Evolutionary conservation across 106 monocot species (phyloP).

Genomic region (Gastrodia elata): DNA sequence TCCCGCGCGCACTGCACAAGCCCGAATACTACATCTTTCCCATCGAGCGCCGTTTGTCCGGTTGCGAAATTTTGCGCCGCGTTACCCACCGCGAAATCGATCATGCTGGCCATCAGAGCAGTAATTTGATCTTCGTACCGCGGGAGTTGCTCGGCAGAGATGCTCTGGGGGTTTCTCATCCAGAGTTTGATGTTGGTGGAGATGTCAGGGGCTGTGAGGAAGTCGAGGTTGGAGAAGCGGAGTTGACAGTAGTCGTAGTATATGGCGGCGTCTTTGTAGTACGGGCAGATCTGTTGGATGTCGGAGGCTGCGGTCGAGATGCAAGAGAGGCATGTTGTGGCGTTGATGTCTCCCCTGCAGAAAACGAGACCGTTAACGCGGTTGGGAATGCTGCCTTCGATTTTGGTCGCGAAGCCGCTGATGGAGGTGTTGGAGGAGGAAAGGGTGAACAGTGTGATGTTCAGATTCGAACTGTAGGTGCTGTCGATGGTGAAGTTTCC

Average conservation of each 20-base stretch:
- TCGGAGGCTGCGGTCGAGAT: slow-evolving; percentile 10
- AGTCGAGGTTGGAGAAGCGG: slow-evolving; percentile 23
- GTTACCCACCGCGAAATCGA: not conserved
- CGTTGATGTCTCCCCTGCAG: slow-evolving; percentile 32
- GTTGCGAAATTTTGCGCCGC: slow-evolving; percentile 9
- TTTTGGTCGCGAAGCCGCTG: not conserved
- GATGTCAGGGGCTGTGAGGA: slow-evolving; percentile 5
- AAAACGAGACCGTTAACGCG: slow-evolving; percentile 25
- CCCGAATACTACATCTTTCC: slow-evolving; percentile 10
- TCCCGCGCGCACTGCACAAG: slow-evolving; percentile 33
- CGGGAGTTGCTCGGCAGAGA: not conserved
- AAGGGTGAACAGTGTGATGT: not conserved
- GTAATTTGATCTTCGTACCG: slow-evolving; percentile 2
- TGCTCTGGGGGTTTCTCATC: not conserved
- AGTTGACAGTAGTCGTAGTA: slow-evolving; percentile 34
- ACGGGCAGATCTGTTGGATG: slow-evolving; percentile 9
- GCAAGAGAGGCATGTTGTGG: slow-evolving; percentile 20
- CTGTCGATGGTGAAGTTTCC: slow-evolving; percentile 3
- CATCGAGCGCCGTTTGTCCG: slow-evolving; percentile 1
- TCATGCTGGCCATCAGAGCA: not conserved
- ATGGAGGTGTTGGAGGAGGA: slow-evolving; percentile 2
- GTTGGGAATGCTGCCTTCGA: slow-evolving; percentile 1
- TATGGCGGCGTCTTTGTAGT: slow-evolving; percentile 16
- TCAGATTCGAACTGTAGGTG: slow-evolving; percentile 7
- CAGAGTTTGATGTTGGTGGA: not conserved